Conservation (phyloP, 441 rosid species). For the Euphorbia corollata region DNA sequence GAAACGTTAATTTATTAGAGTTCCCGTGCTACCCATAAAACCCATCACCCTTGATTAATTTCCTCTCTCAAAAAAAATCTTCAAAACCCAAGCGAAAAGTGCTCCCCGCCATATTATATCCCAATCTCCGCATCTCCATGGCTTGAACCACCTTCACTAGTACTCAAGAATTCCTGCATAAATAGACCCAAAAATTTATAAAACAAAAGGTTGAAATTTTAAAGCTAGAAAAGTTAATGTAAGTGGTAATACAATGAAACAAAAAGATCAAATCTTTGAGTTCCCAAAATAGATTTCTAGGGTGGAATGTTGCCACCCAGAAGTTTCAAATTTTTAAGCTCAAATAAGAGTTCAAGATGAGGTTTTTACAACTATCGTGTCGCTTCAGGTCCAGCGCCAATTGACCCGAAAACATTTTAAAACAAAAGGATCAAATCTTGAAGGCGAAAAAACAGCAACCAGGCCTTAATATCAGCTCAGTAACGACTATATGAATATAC, state of each 20-base stretch:
- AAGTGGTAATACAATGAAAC: not conserved
- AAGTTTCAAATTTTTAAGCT: not conserved
- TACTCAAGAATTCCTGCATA: conserved; percentile 42
- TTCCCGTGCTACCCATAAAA: not conserved
- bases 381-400: not conserved
- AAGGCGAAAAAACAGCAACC: too few relatives aligned
- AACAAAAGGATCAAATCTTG: not conserved
- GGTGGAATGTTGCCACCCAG: not conserved
- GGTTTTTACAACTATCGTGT: not conserved
- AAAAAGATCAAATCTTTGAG: not conserved
- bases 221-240: not conserved
- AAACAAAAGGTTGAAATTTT: not conserved
- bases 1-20: too few relatives aligned
- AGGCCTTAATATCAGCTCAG: not conserved
- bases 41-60: conserved; percentile 9
- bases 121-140: conserved; percentile 54
- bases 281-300: not conserved
- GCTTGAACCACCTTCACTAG: conserved; percentile 42
- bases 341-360: not conserved
- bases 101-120: conserved; percentile 26
- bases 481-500: not conserved
- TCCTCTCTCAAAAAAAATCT: conserved; percentile 8
- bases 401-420: not conserved
- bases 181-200: not conserved
- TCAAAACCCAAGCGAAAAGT: conserved; percentile 16